Evolutionary conservation across 192 early-diverging fungal genomes (phyloP).

Genomic region (Linnemannia zychae): DNA sequence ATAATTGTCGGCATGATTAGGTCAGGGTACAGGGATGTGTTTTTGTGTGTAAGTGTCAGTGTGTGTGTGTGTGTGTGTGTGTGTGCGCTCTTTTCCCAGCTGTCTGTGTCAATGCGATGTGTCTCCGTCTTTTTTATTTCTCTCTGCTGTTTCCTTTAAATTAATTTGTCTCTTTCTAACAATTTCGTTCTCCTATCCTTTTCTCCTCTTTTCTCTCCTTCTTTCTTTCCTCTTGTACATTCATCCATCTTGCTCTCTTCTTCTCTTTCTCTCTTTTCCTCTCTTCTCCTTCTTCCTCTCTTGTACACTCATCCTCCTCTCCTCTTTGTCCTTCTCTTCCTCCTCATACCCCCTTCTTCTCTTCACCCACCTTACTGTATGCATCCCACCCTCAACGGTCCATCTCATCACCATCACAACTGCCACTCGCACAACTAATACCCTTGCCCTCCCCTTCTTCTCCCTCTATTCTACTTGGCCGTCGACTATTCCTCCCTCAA

Average conservation of each 20-base stretch:
- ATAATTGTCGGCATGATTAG: no score
- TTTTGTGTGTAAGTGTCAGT: neutral
- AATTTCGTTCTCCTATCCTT: neutral
- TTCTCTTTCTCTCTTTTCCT: neutral
- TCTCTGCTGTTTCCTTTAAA: neutral
- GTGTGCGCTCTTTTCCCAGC: no score
- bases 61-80: neutral
- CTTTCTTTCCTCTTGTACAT: neutral
- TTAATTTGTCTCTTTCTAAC: neutral
- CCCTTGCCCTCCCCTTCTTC: no score
- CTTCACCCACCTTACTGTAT: neutral
- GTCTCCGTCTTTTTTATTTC: neutral
- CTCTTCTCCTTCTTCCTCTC: neutral
- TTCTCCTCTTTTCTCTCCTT: neutral
- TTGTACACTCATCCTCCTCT: neutral
- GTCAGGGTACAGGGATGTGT: no score
- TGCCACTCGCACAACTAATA: no score
- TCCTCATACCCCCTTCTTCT: conserved; percentile 5
- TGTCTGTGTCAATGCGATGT: neutral
- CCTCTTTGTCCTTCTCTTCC: neutral
- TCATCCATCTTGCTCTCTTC: neutral
- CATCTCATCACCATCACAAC: no score
- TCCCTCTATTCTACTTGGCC: no score
- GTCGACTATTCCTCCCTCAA: no score
- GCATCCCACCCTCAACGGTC: no score